Conservation (phyloP, 2,329 filamentous ascomycete species). For the Cladophialophora bantiana region DNA sequence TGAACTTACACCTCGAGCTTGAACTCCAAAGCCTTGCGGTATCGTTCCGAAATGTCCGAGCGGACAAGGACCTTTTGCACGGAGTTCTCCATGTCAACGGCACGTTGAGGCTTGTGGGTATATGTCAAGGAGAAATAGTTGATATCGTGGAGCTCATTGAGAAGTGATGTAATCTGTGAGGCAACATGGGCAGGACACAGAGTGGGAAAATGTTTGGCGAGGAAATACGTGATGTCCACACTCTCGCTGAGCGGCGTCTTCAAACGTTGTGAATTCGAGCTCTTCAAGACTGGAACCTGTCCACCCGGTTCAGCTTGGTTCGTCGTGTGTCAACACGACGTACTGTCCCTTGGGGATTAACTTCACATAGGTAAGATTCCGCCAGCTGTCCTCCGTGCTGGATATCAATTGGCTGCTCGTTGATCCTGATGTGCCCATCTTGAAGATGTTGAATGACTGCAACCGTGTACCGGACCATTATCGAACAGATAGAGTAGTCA, state of each 20-base stretch:
- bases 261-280: not conserved
- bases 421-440: not conserved
- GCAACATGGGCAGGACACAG: not conserved
- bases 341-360: slow-evolving; percentile 17
- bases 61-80: not conserved
- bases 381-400: slow-evolving; percentile 13
- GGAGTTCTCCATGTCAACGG: slow-evolving; percentile 9
- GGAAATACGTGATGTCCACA: slow-evolving; percentile 15
- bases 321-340: not conserved
- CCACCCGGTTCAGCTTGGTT: no score
- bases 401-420: slow-evolving; percentile 8
- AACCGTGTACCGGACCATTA: slow-evolving; percentile 17
- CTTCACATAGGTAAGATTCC: slow-evolving; percentile 19
- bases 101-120: slow-evolving; percentile 12
- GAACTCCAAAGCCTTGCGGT: slow-evolving; percentile 10
- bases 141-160: slow-evolving; percentile 16
- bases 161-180: not conserved
- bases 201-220: not conserved
- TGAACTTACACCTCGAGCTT: slow-evolving; percentile 16
- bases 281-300: slow-evolving; percentile 4
- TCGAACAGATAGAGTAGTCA: slow-evolving; percentile 15
- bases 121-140: slow-evolving; percentile 20
- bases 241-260: not conserved
- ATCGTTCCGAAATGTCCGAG: slow-evolving; percentile 2
- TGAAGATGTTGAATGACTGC: not conserved